Base-by-base conservation (phyloP, 192 early-diverging fungal genomes). In the Gamsiella multidivaricata region DNA sequence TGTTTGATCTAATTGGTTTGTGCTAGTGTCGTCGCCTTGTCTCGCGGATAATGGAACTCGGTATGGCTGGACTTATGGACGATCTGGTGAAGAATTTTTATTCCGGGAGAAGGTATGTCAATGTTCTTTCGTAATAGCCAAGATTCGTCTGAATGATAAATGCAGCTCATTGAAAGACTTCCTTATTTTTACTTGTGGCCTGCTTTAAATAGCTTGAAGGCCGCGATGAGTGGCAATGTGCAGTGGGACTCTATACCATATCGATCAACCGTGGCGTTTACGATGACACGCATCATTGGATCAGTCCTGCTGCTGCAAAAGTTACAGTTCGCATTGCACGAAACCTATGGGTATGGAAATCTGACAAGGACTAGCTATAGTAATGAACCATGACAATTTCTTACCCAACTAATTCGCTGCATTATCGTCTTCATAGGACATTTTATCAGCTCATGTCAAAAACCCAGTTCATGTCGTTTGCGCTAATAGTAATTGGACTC, bases 391-490 rank as follows among this genome's bases (percentile, higher is more conserved):
- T 25, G 12, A 0, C 5, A 14, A n/a, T 31, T 3, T 9, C 28
- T 0, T 59, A 2, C 9, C 14, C 20, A 39, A n/a, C n/a, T n/a
- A n/a, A n/a, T n/a, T n/a, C n/a, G n/a, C n/a, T 49, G 17, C 18
- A 15, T 14, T 4, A 28, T 3, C 32, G 22, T 52, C 34, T 14
- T 51, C 14, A 36, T 59, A 83, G 81, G 10, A 52, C 65, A 49
- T 83, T 81, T 43, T 66, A 70, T 54, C 59, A 65, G 9, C 65
- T 85, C 39, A 52, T 83, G 47, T 69, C 67, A 10, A 69, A 68
- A 41, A 79, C 78, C 3, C 78, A 81, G 60, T 85, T 85, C 63
- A 85, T 85, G 81, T 23, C 81, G 5, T 79, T 85, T 51, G 79
- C 83, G 3, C 49, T 85, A 25, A 53, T 69, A 14, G 45, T 66